Evolutionary conservation across 2,329 filamentous ascomycete species (phyloP).

Genomic region (Fusarium sterilihyphosum): DNA sequence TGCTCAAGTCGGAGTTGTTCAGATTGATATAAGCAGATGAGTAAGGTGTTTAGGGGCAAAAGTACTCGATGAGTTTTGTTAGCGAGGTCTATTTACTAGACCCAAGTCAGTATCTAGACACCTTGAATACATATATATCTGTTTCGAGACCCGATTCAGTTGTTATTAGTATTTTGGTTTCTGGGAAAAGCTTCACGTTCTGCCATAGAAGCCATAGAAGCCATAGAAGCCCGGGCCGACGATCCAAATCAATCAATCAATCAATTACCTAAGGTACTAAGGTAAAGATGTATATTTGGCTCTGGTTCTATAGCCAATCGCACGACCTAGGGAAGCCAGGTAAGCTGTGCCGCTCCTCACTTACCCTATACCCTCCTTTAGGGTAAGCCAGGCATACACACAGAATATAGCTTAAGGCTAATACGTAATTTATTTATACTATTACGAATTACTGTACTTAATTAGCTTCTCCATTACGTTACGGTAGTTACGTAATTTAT

Average conservation of each 20-base stretch:
- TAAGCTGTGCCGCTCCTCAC: too few relatives aligned
- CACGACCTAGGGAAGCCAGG: too few relatives aligned
- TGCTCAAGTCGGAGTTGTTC: background rate
- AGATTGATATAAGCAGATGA: background rate
- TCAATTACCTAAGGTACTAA: too few relatives aligned
- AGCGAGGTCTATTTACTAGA: background rate
- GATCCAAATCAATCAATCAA: background rate
- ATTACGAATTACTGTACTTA: too few relatives aligned
- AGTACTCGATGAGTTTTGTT: background rate
- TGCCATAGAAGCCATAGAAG: background rate
- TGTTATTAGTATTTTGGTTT: background rate
- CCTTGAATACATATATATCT: background rate
- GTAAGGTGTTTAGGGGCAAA: background rate
- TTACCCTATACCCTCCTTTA: too few relatives aligned
- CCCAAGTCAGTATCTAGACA: background rate
- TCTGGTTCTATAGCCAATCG: too few relatives aligned
- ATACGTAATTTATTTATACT: too few relatives aligned
- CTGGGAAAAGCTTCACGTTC: slow-evolving; percentile 26
- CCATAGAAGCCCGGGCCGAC: slow-evolving; percentile 1
- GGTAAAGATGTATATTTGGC: too few relatives aligned
- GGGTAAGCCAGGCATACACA: too few relatives aligned
- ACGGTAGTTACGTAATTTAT: too few relatives aligned
- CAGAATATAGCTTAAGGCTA: too few relatives aligned
- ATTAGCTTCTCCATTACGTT: too few relatives aligned
- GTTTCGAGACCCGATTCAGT: background rate